These are phyloP conservation scores for Trichothecium roseum DNA, from an alignment of 2,329 filamentous ascomycete genomes.

Conservation along the genomic window DNA sequence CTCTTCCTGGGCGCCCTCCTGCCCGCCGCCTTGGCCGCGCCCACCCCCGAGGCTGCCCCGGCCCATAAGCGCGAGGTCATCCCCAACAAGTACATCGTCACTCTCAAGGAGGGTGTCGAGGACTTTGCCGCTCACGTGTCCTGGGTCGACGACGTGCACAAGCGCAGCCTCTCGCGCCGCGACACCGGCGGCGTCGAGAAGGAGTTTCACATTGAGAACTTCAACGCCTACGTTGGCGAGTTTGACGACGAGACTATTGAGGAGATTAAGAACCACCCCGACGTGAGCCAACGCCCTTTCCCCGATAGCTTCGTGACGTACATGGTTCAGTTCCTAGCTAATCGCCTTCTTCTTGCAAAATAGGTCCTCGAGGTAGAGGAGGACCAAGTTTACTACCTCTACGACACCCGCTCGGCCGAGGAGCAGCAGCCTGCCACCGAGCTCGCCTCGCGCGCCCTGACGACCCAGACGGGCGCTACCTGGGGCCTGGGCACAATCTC, in stretches of 20 bases:
- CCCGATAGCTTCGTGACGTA: background rate
- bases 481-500: conserved; percentile 30
- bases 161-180: conserved; percentile 40
- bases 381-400: conserved; percentile 9
- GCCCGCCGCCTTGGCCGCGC: conserved; percentile 19
- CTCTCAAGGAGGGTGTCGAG: conserved; percentile 41
- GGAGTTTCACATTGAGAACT: conserved; percentile 17
- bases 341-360: too few relatives aligned
- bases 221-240: conserved; percentile 31
- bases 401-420: background rate
- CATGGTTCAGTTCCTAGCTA: too few relatives aligned
- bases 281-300: conserved; percentile 26
- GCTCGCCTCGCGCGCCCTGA: conserved; percentile 9
- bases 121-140: conserved; percentile 34
- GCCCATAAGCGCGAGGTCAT: conserved; percentile 5
- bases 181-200: conserved; percentile 24
- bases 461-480: conserved; percentile 18
- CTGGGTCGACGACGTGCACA: conserved; percentile 40
- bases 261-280: conserved; percentile 27
- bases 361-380: conserved; percentile 20
- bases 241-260: conserved; percentile 29
- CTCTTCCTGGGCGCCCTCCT: conserved; percentile 20
- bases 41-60: conserved; percentile 5
- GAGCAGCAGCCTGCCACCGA: too few relatives aligned
- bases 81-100: conserved; percentile 41